Evolutionary conservation across 495 filamentous ascomycete genomes (phyloP), one percentile per base, ranked within the genome.

Genomic region (Talaromyces proteolyticus): DNA sequence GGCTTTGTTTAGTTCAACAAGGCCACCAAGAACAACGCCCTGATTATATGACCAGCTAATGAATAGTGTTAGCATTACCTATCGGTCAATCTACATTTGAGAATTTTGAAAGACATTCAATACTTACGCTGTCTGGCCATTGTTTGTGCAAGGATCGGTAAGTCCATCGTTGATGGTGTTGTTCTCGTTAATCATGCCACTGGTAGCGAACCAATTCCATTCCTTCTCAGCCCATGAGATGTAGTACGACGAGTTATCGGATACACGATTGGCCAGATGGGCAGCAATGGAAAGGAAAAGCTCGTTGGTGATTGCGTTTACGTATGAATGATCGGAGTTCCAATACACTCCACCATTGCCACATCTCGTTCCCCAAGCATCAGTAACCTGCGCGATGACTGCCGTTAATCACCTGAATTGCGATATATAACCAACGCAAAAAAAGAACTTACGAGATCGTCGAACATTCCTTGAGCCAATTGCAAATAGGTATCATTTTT

Each of bases 11-110:
- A 90, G 69, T 64, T 90, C 86, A 40, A 85, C 80, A 1, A 90
- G 73, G 0, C 75, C 88, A 12, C 87, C 87, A 11, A 91, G 73
- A 29, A 91, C 70, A 22, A 89, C 85, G 34, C 87, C 87, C 65
- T 92, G 87, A 67, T 90, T 92, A 69, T 92, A 92, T 0, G 84
- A 80, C 79, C 80, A 91, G 6, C 65, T 68, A n/a, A n/a, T n/a
- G n/a, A n/a, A n/a, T n/a, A n/a, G n/a, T n/a, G n/a, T n/a, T n/a
- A n/a, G 37, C 1, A 19, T 3, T 16, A 19, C 6, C 11, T n/a
- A 42, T 45, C 10, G 26, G 40, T 39, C 8, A 54, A 24, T n/a
- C 1, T 7, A 18, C 10, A 2, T 22, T 1, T 12, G 4, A 18
- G 10, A 37, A 17, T 19, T 25, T 26, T 1, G 19, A 1, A 14